These are phyloP conservation scores for Brassica carinata DNA, from an alignment of 345 rosid genomes.

Conservation along the genomic window DNA sequence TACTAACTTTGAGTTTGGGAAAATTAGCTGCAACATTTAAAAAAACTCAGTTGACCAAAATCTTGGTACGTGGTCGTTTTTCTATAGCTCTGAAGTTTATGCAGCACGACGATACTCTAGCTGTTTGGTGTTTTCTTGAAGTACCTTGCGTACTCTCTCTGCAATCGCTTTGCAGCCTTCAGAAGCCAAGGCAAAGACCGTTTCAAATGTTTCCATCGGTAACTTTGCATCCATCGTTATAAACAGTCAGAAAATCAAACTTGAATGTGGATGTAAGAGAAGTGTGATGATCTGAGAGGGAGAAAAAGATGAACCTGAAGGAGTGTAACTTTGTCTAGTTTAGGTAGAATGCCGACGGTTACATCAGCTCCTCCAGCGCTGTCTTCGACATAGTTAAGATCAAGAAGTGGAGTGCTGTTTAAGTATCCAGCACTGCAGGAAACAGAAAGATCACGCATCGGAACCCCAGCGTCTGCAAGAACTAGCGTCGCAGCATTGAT, in stretches of 20 bases:
- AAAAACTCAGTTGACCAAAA: neutral
- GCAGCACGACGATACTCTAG: slow-evolving; percentile 71
- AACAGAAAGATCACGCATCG: slow-evolving; percentile 88
- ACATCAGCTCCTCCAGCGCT: slow-evolving; percentile 98
- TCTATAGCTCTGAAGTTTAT: slow-evolving; percentile 24
- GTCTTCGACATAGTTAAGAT: slow-evolving; percentile 89
- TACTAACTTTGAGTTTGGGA: neutral
- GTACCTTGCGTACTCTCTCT: slow-evolving; percentile 64
- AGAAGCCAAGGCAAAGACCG: slow-evolving; percentile 73
- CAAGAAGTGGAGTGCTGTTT: slow-evolving; percentile 84
- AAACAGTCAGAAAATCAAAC: neutral
- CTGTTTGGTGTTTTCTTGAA: slow-evolving; percentile 76
- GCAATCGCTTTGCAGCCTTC: slow-evolving; percentile 95
- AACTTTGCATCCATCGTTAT: slow-evolving; percentile 87
- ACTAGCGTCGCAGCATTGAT: slow-evolving; percentile 98
- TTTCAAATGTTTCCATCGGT: slow-evolving; percentile 16
- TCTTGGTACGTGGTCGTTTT: neutral
- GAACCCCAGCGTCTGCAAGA: slow-evolving; percentile 95
- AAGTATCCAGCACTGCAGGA: slow-evolving; percentile 97
- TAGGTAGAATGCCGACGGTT: slow-evolving; percentile 83
- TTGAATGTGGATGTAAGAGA: neutral
- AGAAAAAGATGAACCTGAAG: slow-evolving; percentile 64
- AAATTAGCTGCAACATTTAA: neutral
- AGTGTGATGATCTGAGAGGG: slow-evolving; percentile 1
- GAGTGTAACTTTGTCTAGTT: slow-evolving; percentile 90